Base-by-base conservation (phyloP, 2,329 filamentous ascomycete genomes). In the Rhynchosporium secalis region DNA sequence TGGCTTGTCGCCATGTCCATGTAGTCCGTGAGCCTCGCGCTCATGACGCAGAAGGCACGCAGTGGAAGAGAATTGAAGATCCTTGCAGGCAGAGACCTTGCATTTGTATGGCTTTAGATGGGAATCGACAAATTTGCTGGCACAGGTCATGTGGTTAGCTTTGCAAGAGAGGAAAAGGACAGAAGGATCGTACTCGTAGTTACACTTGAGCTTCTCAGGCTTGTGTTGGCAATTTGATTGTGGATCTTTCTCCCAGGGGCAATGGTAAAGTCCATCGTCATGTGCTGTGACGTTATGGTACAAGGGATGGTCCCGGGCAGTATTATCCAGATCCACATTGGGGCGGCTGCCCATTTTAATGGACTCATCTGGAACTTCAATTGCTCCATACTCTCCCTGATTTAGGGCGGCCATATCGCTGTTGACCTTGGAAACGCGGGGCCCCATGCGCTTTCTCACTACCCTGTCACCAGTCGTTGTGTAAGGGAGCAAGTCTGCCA, bases 131-230 rank as follows among this genome's bases (percentile, higher is more conserved):
- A 95, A 96, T 83, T 98, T 98, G 84, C 93, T 96, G 75, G 55
- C 26, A 54, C 57, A 46, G 47, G 36, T 52, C 56, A 63, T 54
- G 45, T 65, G 49, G 61, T 73, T 70, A 74, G 71, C 66, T 61
- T 65, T 65, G 58, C 52, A 48, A 47, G 43, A 29, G 29, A 59
- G 43, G 28, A 33, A 33, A 31, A 43, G 58, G 48, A 26, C 29
- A 13, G 20, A 64, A 54, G 51, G n/a, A 29, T 49, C 91, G 85
- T 88, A 96, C 93, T 97, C 93, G 75, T 97, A 98, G 79, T 96
- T 96, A 87, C 94, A 97, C 85, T 97, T 97, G 71, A 98, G 90
- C 80, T 96, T 95, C 74, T 96, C 95, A 46, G 93, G 86, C 79
- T 91, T 90, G 86, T 97, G 94, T 76, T 85, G 90, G 84, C 94